Conservation (phyloP, 305 asterid genomes). For the Fraxinus xanthoxyloides region DNA sequence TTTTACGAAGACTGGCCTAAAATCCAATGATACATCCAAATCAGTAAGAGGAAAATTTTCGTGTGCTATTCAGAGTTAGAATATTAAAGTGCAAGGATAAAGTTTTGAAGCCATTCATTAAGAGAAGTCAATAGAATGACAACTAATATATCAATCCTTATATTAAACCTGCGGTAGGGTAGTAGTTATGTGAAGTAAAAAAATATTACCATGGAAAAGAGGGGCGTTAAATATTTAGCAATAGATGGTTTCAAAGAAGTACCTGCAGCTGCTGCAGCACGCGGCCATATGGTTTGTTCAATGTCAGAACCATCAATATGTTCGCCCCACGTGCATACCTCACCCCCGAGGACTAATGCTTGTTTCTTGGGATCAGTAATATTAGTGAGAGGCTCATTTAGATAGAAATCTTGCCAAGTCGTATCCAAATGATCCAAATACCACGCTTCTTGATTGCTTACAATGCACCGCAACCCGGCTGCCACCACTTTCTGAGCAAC, state of each 20-base stretch:
- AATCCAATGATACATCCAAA: background rate
- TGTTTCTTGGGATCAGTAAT: slow-evolving; percentile 68
- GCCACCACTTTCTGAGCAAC: slow-evolving; percentile 71
- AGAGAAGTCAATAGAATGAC: background rate
- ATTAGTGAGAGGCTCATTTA: slow-evolving; percentile 79
- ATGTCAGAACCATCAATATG: slow-evolving; percentile 75
- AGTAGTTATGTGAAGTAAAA: background rate
- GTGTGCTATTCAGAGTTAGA: background rate
- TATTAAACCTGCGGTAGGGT: background rate
- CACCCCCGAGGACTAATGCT: slow-evolving; percentile 80
- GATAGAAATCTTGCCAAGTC: slow-evolving; percentile 77
- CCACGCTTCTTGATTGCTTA: slow-evolving; percentile 97
- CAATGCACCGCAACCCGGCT: slow-evolving; percentile 88
- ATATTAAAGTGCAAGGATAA: background rate
- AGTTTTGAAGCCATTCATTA: background rate
- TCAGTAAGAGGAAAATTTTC: background rate
- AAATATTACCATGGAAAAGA: background rate
- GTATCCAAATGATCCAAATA: slow-evolving; percentile 84
- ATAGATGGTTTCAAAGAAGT: background rate
- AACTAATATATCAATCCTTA: background rate
- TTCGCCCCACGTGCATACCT: slow-evolving; percentile 93
- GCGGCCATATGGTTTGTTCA: slow-evolving; percentile 92
- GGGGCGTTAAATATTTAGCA: background rate
- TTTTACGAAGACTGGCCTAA: background rate
- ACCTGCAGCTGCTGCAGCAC: slow-evolving; percentile 99